Evolutionary conservation across 2,329 filamentous ascomycete species (phyloP).

Genomic region (Fusarium coicis): DNA sequence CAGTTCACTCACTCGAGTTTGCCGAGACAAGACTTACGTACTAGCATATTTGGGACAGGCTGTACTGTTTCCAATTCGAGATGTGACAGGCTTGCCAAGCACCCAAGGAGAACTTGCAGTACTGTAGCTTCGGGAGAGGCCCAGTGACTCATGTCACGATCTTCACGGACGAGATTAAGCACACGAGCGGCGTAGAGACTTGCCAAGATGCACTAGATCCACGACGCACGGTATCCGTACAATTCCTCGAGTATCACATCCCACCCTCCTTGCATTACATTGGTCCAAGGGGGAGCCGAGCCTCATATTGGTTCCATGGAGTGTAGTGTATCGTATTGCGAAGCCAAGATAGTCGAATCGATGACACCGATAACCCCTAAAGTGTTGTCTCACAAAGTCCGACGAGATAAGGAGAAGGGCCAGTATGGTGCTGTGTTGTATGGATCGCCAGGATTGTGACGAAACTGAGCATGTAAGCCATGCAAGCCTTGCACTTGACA

Average conservation of each 20-base stretch:
- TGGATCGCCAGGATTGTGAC: background rate
- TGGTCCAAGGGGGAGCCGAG: conserved; percentile 1
- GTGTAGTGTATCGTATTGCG: background rate
- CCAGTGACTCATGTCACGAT: background rate
- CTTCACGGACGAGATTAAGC: conserved; percentile 2
- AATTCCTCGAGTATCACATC: background rate
- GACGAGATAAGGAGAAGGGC: background rate
- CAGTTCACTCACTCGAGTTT: background rate
- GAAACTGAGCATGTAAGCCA: conserved; percentile 4
- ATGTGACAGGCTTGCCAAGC: conserved; percentile 1
- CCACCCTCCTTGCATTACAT: conserved; percentile 13
- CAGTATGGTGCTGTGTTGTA: background rate
- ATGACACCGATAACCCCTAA: background rate
- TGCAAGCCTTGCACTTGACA: background rate
- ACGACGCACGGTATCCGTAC: background rate
- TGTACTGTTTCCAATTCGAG: background rate
- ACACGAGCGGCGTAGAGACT: background rate
- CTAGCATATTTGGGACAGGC: background rate
- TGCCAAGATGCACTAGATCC: background rate
- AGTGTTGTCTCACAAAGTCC: conserved; percentile 4
- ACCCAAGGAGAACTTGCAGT: background rate
- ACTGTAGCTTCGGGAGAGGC: background rate
- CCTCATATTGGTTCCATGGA: background rate
- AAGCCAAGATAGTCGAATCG: background rate
- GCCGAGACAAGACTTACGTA: background rate